Evolutionary conservation across 1,139 yeast genomes (phyloP).

Genomic region (Pichia sorboxylosa): DNA sequence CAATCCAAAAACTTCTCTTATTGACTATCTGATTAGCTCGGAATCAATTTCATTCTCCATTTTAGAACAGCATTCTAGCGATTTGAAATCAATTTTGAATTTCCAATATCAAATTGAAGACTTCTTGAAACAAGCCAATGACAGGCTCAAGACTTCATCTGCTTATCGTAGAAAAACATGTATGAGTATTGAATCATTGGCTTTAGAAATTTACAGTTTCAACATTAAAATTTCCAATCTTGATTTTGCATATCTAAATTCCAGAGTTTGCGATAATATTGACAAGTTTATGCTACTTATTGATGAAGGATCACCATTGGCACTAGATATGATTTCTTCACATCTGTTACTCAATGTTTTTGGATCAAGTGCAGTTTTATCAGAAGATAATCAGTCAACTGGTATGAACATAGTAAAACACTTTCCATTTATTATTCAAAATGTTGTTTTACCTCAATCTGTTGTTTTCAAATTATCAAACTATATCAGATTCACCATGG

Average conservation of each 20-base stretch:
- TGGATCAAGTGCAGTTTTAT: slow-evolving; percentile 38
- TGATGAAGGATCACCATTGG: slow-evolving; percentile 14
- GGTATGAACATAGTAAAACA: slow-evolving; percentile 39
- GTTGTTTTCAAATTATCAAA: slow-evolving; percentile 16
- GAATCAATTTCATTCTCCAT: slow-evolving; percentile 8
- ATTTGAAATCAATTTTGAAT: slow-evolving; percentile 23
- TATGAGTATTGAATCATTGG: slow-evolving; percentile 30
- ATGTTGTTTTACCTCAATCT: slow-evolving; percentile 16
- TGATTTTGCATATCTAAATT: slow-evolving; percentile 25
- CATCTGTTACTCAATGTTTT: slow-evolving; percentile 35
- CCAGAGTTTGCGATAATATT: slow-evolving; percentile 24
- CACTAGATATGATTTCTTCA: slow-evolving; percentile 19
- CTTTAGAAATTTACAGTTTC: slow-evolving; percentile 32
- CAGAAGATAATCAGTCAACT: slow-evolving; percentile 34
- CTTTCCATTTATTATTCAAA: slow-evolving; percentile 29
- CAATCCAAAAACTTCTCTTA: slow-evolving; percentile 6
- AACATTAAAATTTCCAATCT: slow-evolving; percentile 25
- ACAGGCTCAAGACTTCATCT: slow-evolving; percentile 16
- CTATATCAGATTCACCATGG: slow-evolving; percentile 27
- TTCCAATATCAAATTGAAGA: slow-evolving; percentile 12
- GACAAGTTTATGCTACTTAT: slow-evolving; percentile 16
- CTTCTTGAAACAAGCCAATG: slow-evolving; percentile 16
- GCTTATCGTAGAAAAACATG: slow-evolving; percentile 26
- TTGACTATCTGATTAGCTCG: slow-evolving; percentile 11
- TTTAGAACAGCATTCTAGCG: slow-evolving; percentile 9